Evolutionary conservation across 768 basidiomycete species (phyloP), one percentile per base, ranked within the genome.

Genomic region (Tulasnella sp.): DNA sequence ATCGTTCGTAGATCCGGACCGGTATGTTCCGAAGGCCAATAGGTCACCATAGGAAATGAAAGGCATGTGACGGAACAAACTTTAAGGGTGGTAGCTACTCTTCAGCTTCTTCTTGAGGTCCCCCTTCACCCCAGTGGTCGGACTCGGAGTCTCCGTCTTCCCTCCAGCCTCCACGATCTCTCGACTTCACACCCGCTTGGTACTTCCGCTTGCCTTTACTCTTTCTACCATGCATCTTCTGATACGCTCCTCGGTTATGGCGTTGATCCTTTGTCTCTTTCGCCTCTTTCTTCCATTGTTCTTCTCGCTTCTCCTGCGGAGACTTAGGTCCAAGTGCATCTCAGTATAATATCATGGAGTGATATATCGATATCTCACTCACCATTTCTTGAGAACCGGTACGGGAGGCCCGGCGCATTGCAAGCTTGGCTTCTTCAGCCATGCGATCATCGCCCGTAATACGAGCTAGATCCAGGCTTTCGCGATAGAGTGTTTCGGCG

Each of bases 371-470:
- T 10, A 11, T 10, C 2, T 13, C 42, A 13, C 61, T 32, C 11
- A 67, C 61, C 61, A 67, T 67, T n/a, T 67, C 61, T 11, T 67
- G 61, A 26, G 61, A 67, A 29, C 61, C 61, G 32, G 61, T 67
- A 11, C 32, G n/a, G 7, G 61, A 67, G 29, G 61, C 61, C 2
- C 61, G 61, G 16, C 61, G 61, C n/a, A 67, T 67, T 67, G 61
- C 61, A 5, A 32, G n/a, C 26, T 67, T 67, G 13, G 61, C 61
- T 29, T 67, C 61, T n/a, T 67, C 61, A 9, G 61, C 61, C 61
- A 67, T 67, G 26, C 61, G 61, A 67, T 67, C 61, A 67, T 67
- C 61, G 15, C 61, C 61, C 61, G 61, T 32, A n/a, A n/a, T 67
- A 5, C 32, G 61, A 32, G 61, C 61, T 3, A 67, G 26, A 67